Evolutionary conservation across 2,329 filamentous ascomycete species (phyloP), one percentile per base, ranked within the genome.

Genomic region (Venturia pyrina): DNA sequence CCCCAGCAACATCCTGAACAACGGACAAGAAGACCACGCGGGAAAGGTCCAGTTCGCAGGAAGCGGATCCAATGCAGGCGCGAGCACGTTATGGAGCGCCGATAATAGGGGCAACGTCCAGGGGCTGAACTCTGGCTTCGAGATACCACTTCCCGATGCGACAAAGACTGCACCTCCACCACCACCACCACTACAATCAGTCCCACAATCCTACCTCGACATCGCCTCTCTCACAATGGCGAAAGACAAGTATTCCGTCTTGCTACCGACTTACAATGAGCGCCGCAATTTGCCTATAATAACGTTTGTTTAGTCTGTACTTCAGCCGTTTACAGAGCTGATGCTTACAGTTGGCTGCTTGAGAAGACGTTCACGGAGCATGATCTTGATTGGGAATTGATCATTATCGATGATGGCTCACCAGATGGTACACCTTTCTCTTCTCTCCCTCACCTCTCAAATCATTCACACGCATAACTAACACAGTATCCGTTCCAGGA

Each of bases 191-290:
- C 37, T 5, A 40, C 53, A 59, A n/a, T 7, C 63, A 41, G 8
- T 13, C 37, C 50, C 21, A 69, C 66, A 67, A 65, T 67, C 66
- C 63, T 68, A 48, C 66, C 64, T 62, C 63, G 48, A 53, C 28
- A 53, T 53, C 13, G 48, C 48, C 21, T 11, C 15, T 68, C 71
- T 71, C 17, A 71, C 68, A 66, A 77, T 75, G 74, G 72, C 76
- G 62, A 80, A 82, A 70, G 83, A 95, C 83, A 96, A 93, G 80
- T 99, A 97, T 85, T 96, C 93, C 71, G 89, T 99, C 75, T 93
- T 99, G 75, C 87, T 99, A 70, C 95, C 95, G 66, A 99, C 95
- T 68, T 99, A 96, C 86, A 98, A 99, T 78, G 95, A 99, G 85
- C 91, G 95, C 75, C 88, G 87, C 78, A 99, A 99, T 81, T 87